Conservation (phyloP, 2,329 filamentous ascomycete species). For the Fusarium sp. region DNA sequence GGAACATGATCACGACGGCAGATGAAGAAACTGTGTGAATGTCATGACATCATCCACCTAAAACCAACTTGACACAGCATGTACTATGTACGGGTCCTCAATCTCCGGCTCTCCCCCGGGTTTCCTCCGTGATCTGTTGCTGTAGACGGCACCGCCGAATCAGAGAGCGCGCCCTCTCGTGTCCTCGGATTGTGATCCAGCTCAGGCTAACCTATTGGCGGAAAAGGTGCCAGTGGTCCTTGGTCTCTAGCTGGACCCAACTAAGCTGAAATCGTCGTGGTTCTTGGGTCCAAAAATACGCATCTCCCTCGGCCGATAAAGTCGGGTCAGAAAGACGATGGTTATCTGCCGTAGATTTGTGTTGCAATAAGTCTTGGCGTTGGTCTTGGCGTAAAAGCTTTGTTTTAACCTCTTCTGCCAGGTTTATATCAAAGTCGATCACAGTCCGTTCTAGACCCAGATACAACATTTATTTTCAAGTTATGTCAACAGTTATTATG, state of each 20-base stretch:
- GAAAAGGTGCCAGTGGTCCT: conserved; percentile 24
- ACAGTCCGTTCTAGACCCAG: neutral
- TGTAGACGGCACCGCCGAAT: neutral
- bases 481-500: neutral
- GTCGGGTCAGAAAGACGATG: conserved; percentile 16
- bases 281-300: conserved; percentile 7
- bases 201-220: conserved; percentile 18
- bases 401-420: conserved; percentile 37
- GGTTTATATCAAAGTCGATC: conserved; percentile 13
- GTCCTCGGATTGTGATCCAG: conserved; percentile 17
- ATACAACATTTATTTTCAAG: neutral
- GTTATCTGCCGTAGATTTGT: conserved; percentile 13
- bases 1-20: neutral
- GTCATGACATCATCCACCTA: conserved; percentile 29
- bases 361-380: conserved; percentile 33
- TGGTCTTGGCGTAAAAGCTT: conserved; percentile 40
- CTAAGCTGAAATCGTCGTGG: neutral
- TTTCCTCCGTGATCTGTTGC: conserved; percentile 24
- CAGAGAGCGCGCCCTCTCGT: conserved; percentile 10
- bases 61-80: neutral
- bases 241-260: neutral
- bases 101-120: conserved; percentile 32
- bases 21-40: neutral
- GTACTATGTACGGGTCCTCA: neutral
- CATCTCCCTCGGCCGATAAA: conserved; percentile 29